phyloP scores from a whole-genome alignment of 495 filamentous ascomycete species.

The Penicilliopsis zonata region DNA sequence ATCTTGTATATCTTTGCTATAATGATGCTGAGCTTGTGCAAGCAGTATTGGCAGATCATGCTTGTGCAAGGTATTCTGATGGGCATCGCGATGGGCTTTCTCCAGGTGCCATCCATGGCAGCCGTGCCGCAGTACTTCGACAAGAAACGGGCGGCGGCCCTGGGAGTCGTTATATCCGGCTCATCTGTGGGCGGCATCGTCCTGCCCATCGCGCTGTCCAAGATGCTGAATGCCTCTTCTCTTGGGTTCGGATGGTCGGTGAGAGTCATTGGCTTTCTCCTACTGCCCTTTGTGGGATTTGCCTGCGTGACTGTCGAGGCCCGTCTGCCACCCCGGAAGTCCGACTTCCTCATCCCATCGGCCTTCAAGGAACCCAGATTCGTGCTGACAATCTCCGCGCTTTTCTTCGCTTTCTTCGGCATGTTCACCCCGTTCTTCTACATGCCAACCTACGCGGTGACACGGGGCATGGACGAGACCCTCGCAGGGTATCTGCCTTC shows the following conservation, averaged over 20 bases:
- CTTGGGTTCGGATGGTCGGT: constrained; percentile 46
- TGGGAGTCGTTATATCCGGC: constrained; percentile 16
- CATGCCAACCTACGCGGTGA: constrained; percentile 41
- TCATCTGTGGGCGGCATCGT: constrained; percentile 13
- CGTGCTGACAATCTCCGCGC: constrained; percentile 14
- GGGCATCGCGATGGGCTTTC: constrained; percentile 7
- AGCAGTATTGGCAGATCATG: constrained; percentile 14
- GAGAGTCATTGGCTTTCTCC: constrained; percentile 41
- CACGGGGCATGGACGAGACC: constrained; percentile 39
- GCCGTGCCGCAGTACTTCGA: constrained; percentile 15
- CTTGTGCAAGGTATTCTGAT: constrained; percentile 11
- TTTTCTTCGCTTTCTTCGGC: constrained; percentile 54
- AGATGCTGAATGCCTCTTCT: constrained; percentile 19
- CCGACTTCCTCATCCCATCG: constrained; percentile 21
- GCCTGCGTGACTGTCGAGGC: constrained; percentile 22
- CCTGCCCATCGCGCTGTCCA: constrained; percentile 26
- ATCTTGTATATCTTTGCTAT: constrained; percentile 24
- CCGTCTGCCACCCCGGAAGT: constrained; percentile 29
- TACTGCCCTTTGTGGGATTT: constrained; percentile 29
- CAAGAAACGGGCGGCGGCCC: constrained; percentile 41
- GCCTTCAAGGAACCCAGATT: constrained; percentile 20
- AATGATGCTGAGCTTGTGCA: constrained; percentile 25
- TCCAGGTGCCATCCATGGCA: constrained; percentile 9
- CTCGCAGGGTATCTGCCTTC: constrained; percentile 51
- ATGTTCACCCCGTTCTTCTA: constrained; percentile 59